Conservation (phyloP, 139 green algal species). For the Coccomyxa sp. region DNA sequence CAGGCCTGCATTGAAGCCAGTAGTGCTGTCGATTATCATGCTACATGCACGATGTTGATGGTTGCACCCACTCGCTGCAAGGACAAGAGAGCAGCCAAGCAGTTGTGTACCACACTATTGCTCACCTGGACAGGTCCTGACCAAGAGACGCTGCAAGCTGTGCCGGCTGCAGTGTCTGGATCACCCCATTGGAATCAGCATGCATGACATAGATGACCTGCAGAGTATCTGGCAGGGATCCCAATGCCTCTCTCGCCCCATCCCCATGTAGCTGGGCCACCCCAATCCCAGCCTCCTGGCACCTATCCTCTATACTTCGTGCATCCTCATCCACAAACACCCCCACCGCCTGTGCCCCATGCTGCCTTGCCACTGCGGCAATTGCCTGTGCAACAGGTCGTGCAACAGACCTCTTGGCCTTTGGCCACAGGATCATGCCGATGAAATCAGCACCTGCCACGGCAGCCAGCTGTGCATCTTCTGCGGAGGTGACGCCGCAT, state of each 20-base stretch:
- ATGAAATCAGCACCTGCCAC: constrained; percentile 39
- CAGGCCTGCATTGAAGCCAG: constrained; percentile 18
- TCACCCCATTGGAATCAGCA: constrained; percentile 36
- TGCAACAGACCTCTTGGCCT: constrained; percentile 66
- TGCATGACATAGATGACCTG: constrained; percentile 73
- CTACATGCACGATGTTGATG: background rate
- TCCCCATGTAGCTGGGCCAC: constrained; percentile 69
- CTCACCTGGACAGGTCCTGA: constrained; percentile 9
- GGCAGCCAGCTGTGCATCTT: constrained; percentile 62
- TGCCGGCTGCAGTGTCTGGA: constrained; percentile 49
- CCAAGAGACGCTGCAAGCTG: background rate
- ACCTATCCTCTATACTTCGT: constrained; percentile 49
- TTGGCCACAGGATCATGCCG: constrained; percentile 86
- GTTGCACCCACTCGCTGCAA: background rate
- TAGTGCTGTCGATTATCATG: too few relatives aligned
- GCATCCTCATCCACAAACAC: constrained; percentile 87
- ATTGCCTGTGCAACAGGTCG: constrained; percentile 50
- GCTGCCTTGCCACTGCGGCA: constrained; percentile 32
- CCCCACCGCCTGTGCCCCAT: constrained; percentile 59
- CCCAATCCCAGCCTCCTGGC: constrained; percentile 37
- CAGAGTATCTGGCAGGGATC: constrained; percentile 30
- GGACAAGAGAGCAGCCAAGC: background rate
- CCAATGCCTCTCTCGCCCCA: constrained; percentile 32
- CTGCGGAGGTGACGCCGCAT: constrained; percentile 65
- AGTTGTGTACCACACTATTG: background rate